phyloP scores from a whole-genome alignment of 2,329 filamentous ascomycete species.

The Aspergillus bombycis region DNA sequence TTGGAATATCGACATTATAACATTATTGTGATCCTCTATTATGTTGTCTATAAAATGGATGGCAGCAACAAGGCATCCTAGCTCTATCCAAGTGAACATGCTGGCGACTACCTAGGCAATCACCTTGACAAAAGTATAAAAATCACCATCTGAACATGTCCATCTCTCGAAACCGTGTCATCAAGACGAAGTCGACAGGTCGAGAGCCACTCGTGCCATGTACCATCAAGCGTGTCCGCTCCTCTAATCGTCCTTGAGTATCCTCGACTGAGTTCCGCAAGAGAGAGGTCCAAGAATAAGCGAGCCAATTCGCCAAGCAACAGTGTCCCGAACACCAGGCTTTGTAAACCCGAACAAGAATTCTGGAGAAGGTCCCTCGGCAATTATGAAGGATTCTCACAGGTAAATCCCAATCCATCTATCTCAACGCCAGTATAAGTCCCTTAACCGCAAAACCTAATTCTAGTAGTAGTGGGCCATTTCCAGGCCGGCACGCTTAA shows the following conservation, averaged over 20 bases:
- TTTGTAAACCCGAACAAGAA: neutral
- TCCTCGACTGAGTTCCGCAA: neutral
- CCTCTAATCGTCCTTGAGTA: neutral
- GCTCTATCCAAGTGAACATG: constrained; percentile 4
- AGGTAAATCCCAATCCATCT: constrained; percentile 3
- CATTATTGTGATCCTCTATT: neutral
- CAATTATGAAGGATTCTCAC: neutral
- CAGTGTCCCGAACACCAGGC: constrained; percentile 1
- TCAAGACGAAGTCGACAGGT: neutral
- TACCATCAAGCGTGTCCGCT: neutral
- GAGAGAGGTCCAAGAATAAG: neutral
- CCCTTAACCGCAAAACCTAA: neutral
- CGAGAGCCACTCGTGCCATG: neutral
- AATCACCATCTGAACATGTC: neutral
- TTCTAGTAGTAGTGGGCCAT: constrained; percentile 89
- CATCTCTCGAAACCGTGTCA: neutral
- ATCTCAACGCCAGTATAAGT: constrained; percentile 6
- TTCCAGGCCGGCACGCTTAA: constrained; percentile 85
- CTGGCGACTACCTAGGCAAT: neutral
- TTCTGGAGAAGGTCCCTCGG: neutral
- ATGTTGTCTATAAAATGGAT: neutral
- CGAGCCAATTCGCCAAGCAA: neutral
- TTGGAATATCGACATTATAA: neutral
- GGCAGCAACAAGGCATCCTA: neutral
- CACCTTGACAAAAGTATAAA: neutral